Conservation (phyloP, 768 basidiomycete species). For the Mycena maculata region DNA sequence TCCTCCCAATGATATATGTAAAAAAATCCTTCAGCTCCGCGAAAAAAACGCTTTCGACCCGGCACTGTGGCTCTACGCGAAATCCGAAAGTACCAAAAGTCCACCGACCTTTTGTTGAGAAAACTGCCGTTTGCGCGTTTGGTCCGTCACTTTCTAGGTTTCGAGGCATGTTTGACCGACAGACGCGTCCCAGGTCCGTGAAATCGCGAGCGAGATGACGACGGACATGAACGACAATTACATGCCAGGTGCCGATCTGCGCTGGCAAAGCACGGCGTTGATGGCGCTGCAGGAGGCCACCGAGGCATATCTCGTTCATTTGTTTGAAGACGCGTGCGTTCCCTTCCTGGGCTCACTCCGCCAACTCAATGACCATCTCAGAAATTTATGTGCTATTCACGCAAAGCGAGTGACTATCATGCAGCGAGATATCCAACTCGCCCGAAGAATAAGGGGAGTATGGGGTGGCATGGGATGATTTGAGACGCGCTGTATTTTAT, state of each 20-base stretch:
- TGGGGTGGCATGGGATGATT: conserved; percentile 79
- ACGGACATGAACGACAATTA: conserved; percentile 77
- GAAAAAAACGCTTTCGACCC: conserved; percentile 82
- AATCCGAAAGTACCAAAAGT: conserved; percentile 95
- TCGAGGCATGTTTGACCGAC: neutral
- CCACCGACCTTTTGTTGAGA: conserved; percentile 86
- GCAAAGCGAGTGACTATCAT: conserved; percentile 98
- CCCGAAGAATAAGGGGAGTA: conserved; percentile 92
- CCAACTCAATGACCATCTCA: conserved; percentile 43
- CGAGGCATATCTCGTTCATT: conserved; percentile 92
- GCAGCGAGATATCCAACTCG: conserved; percentile 97
- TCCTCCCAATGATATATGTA: conserved; percentile 19
- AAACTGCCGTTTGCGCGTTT: conserved; percentile 94
- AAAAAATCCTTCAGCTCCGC: neutral
- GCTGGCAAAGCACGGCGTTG: conserved; percentile 97
- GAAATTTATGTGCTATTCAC: conserved; percentile 96
- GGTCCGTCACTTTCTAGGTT: conserved; percentile 61
- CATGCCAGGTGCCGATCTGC: conserved; percentile 63
- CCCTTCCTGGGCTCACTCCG: conserved; percentile 12
- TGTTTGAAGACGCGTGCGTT: conserved; percentile 98
- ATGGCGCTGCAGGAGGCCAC: conserved; percentile 96
- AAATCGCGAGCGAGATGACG: conserved; percentile 92
- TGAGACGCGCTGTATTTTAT: conserved; percentile 26
- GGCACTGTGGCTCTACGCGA: conserved; percentile 92
- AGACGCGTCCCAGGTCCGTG: conserved; percentile 78